Percentiles rank a stretch among this genome's conserved stretches.
Conservation (phyloP, 176 grass and related monocot genomes). For the Triticum timopheevii region DNA sequence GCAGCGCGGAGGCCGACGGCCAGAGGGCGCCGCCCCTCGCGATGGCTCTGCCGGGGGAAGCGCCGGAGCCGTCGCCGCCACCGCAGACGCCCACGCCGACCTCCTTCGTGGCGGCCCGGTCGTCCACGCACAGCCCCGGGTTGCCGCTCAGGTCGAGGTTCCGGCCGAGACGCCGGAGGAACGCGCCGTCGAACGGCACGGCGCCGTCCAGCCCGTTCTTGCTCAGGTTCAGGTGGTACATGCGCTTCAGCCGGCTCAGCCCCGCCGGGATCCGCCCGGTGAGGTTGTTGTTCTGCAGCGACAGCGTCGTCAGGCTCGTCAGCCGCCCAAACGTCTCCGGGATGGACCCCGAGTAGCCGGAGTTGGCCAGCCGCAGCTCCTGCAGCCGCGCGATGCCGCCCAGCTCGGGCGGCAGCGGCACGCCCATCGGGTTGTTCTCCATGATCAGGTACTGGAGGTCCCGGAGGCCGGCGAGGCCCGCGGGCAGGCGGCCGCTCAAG, state of each 20-base stretch:
- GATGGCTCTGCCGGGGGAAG: not conserved
- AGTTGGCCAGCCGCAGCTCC: constrained; percentile 92
- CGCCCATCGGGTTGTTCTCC: constrained; percentile 86
- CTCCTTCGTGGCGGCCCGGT: constrained; percentile 37
- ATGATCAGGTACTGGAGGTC: constrained; percentile 93
- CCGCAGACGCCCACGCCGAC: constrained; percentile 56
- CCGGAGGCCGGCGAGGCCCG: constrained; percentile 52
- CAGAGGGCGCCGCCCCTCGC: not conserved
- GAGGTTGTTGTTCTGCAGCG: constrained; percentile 83
- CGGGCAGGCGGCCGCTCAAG: constrained; percentile 57
- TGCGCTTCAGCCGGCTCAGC: constrained; percentile 62
- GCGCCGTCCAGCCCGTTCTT: constrained; percentile 58
- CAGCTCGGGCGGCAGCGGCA: constrained; percentile 50
- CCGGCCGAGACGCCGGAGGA: constrained; percentile 62
- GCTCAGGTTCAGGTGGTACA: constrained; percentile 60
- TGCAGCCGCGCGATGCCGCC: constrained; percentile 66
- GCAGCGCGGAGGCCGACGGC: not conserved
- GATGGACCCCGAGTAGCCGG: constrained; percentile 73
- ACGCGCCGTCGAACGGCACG: constrained; percentile 46
- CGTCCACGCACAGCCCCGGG: constrained; percentile 58
- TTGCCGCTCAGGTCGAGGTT: constrained; percentile 74
- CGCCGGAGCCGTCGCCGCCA: not conserved
- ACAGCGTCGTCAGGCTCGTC: constrained; percentile 77
- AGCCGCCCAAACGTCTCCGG: constrained; percentile 62
- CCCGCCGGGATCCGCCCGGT: constrained; percentile 70